A percentile compares a stretch with the other conserved stretches of the same genome.
Evolutionary conservation across 2,329 filamentous ascomycete species (phyloP).

Genomic region (Colletotrichum incanum): DNA sequence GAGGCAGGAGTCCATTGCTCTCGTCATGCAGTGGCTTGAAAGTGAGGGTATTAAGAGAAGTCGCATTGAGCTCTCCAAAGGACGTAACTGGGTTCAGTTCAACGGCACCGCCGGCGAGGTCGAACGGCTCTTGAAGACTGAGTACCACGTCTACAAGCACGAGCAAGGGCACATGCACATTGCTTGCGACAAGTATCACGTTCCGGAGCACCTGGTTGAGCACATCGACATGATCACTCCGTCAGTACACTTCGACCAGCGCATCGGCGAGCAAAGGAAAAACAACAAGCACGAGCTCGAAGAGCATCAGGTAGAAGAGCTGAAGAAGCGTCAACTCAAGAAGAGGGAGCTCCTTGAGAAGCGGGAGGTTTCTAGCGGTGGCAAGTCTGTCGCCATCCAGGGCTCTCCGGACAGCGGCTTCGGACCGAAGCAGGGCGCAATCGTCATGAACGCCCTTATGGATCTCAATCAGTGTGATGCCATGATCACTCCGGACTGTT

Average conservation of each 20-base stretch:
- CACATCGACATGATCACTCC: constrained; percentile 61
- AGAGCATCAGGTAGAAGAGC: constrained; percentile 46
- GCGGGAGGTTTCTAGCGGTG: constrained; percentile 33
- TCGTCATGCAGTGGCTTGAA: constrained; percentile 69
- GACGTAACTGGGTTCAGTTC: constrained; percentile 69
- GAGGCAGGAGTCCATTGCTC: constrained; percentile 60
- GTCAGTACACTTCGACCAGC: constrained; percentile 57
- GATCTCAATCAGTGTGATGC: constrained; percentile 61
- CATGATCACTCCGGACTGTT: constrained; percentile 71
- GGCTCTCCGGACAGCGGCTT: constrained; percentile 47
- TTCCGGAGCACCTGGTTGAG: constrained; percentile 55
- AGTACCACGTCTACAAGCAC: constrained; percentile 68
- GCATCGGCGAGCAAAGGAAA: constrained; percentile 48
- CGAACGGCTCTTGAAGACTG: constrained; percentile 66
- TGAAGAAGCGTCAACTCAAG: constrained; percentile 46
- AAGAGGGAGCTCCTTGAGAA: constrained; percentile 37
- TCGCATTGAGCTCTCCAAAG: constrained; percentile 65
- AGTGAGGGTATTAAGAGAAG: constrained; percentile 64
- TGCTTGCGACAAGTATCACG: constrained; percentile 59
- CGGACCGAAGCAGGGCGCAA: constrained; percentile 51
- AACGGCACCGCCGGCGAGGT: constrained; percentile 68
- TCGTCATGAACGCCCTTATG: constrained; percentile 50
- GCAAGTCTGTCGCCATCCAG: constrained; percentile 48
- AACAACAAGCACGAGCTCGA: constrained; percentile 46
- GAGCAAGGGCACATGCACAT: constrained; percentile 53